Conservation (phyloP, 192 early-diverging fungal genomes). For the Funneliformis geosporum region DNA sequence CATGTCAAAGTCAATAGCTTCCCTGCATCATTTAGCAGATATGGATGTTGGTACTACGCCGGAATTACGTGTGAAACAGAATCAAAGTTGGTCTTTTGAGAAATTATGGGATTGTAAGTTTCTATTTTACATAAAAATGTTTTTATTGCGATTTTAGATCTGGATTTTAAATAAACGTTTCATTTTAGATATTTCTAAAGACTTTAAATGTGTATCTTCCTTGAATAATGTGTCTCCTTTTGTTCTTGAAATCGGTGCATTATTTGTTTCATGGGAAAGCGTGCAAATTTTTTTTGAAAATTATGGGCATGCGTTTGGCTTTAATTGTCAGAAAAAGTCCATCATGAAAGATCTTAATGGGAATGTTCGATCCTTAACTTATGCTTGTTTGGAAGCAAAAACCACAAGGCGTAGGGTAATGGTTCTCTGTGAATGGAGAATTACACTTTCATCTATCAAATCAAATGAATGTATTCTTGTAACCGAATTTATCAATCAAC, state of each 20-base stretch:
- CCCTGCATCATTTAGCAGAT: not conserved
- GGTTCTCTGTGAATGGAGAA: not conserved
- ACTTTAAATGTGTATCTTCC: not conserved
- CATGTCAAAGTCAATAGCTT: not conserved
- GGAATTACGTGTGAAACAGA: not conserved
- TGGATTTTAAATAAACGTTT: not conserved
- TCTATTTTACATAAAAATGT: not conserved
- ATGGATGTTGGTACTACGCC: conserved; percentile 12
- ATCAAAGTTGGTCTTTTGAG: not conserved
- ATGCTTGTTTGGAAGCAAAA: not conserved
- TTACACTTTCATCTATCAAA: not conserved
- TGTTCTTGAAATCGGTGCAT: not conserved
- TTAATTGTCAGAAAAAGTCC: not conserved
- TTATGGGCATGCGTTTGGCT: not conserved
- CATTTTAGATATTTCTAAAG: not conserved
- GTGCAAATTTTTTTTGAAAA: conserved; percentile 19
- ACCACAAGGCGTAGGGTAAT: not conserved
- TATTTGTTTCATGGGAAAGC: not conserved
- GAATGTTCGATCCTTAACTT: not conserved
- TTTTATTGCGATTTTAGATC: not conserved
- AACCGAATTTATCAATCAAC: not conserved
- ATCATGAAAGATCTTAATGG: not conserved
- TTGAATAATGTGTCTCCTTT: not conserved
- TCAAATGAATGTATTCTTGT: not conserved
- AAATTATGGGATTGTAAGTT: conserved; percentile 26